Evolutionary conservation across 257 asterid genomes (phyloP).

Genomic region (Anisodus tanguticus): DNA sequence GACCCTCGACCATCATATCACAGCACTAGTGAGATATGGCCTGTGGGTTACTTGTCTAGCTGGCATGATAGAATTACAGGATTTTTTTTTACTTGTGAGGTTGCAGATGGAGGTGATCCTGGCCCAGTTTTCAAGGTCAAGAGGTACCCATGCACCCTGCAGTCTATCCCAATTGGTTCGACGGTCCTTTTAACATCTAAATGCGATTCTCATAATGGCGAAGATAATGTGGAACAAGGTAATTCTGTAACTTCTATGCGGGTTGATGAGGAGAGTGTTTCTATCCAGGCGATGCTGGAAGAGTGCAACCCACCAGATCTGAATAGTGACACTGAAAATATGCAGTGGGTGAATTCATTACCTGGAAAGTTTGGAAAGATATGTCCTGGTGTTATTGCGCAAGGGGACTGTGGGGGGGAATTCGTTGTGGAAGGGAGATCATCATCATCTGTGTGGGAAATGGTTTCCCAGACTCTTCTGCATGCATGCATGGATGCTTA

Average conservation of each 20-base stretch:
- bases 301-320: conserved; percentile 72
- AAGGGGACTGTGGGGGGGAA: conserved; percentile 63
- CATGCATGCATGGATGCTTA: conserved; percentile 53
- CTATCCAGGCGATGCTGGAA: conserved; percentile 66
- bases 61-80: conserved; percentile 97
- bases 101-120: conserved; percentile 81
- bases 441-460: conserved; percentile 74
- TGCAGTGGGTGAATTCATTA: conserved; percentile 42
- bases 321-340: conserved; percentile 48
- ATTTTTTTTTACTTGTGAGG: conserved; percentile 79
- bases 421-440: conserved; percentile 77
- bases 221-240: conserved; percentile 44
- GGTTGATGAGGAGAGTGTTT: conserved; percentile 68
- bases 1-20: conserved; percentile 82
- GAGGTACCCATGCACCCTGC: conserved; percentile 80
- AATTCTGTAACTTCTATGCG: conserved; percentile 44
- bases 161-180: conserved; percentile 62
- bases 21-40: conserved; percentile 72
- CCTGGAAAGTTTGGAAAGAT: conserved; percentile 45
- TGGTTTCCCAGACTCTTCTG: conserved; percentile 57
- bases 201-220: conserved; percentile 43
- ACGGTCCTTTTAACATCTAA: conserved; percentile 62
- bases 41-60: conserved; percentile 85
- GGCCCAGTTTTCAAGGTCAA: conserved; percentile 78
- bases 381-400: conserved; percentile 39